Evolutionary conservation across 352 stramenopile species (phyloP), one percentile per base, ranked within the genome.

Genomic region (Phytophthora pistaciae): DNA sequence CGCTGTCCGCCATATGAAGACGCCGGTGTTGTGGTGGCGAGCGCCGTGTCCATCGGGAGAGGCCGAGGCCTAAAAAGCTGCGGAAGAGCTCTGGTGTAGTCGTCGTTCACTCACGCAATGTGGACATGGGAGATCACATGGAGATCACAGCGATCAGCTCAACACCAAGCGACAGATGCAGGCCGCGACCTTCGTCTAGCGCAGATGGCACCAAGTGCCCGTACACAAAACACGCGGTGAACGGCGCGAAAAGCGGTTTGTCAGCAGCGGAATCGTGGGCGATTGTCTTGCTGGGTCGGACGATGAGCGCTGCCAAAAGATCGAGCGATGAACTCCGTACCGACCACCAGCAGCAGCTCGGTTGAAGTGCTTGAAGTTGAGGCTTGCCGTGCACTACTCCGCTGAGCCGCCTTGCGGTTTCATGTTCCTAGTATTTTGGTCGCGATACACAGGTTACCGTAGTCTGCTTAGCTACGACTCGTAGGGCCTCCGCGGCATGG

Each of bases 201-300:
- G 53, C 66, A 73, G 59, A 73, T 73, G 66, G 25, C 60, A 25
- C 8, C 57, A 33, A 65, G 64, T 66, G 56, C 2, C 31, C 29
- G 40, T 53, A 31, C 40, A 67, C 57, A 61, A 52, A 67, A 72
- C 65, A 66, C 57, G 25, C 49, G 33, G 57, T 48, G 36, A 23
- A 60, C 64, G 63, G 25, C 44, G 63, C 63, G 54, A 64, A 70
- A 63, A 56, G 27, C 21, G 58, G 23, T 56, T 56, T 56, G 49
- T 56, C 46, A 53, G 46, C 46, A 18, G 20, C 46, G 46, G 2
- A 10, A 23, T 53, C 46, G 46, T 9, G 20, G 46, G 20, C 18
- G 46, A 53, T 53, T 29, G 46, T 53, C 46, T 1, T 27, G 46
- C 29, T 33, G 29, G 29, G 38, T 18, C 38, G 11, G 38, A 14